Evolutionary conservation across 768 basidiomycete species (phyloP).

Genomic region (Rubroboletus satanas): DNA sequence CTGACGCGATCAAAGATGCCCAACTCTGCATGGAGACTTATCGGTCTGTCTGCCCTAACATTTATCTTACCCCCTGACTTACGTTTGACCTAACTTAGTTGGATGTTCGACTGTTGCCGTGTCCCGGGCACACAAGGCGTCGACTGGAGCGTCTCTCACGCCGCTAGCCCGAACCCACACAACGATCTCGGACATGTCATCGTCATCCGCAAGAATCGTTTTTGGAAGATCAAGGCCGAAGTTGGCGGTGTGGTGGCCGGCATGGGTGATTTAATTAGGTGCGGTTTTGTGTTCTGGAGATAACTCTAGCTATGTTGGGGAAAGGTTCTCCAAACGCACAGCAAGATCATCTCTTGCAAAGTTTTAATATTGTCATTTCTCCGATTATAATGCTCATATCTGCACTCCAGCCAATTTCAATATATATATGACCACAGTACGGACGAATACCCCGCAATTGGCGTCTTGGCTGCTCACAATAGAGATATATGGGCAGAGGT

Average conservation of each 20-base stretch:
- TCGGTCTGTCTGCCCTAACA: slow-evolving; percentile 41
- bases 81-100: slow-evolving; percentile 40
- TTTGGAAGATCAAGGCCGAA: slow-evolving; percentile 74
- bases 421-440: slow-evolving; percentile 64
- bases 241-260: slow-evolving; percentile 55
- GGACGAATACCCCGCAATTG: slow-evolving; percentile 66
- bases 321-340: background rate
- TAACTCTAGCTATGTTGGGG: background rate
- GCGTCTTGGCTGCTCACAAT: slow-evolving; percentile 72
- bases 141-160: slow-evolving; percentile 75
- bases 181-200: slow-evolving; percentile 70
- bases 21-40: slow-evolving; percentile 87
- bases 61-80: background rate
- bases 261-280: slow-evolving; percentile 64
- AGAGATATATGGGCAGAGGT: slow-evolving; percentile 91
- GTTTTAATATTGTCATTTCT: background rate
- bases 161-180: slow-evolving; percentile 38
- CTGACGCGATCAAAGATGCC: slow-evolving; percentile 65
- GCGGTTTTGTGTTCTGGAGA: slow-evolving; percentile 8
- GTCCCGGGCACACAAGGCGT: slow-evolving; percentile 68
- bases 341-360: background rate
- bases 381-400: slow-evolving; percentile 1
- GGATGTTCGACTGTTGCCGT: slow-evolving; percentile 92
- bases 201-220: slow-evolving; percentile 78
- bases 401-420: slow-evolving; percentile 57